Base-by-base conservation (phyloP, 306 rosid species). In the Begonia loranthoides region DNA sequence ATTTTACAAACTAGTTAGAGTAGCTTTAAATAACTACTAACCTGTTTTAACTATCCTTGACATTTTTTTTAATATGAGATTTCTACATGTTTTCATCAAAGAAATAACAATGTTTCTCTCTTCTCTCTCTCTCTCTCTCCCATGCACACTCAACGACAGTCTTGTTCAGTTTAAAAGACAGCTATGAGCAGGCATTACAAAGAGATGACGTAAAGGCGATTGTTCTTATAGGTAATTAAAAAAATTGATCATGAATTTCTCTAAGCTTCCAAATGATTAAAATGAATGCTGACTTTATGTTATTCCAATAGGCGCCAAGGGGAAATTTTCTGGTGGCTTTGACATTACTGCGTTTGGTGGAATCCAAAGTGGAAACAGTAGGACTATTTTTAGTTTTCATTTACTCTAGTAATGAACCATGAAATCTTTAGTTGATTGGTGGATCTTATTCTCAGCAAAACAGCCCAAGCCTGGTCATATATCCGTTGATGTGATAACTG, bases 281-380 rank as follows among this genome's bases (percentile, higher is more conserved):
- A 50, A 49, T 15, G 64, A 54, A 68, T 17, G 24, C 57, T 40
- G 15, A 43, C 6, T 10, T 39, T 57, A 34, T 56, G 50, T 61
- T 56, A 24, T 17, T 49, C 62, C 58, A 59, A 49, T 57, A 89
- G 97, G 97, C 66, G 95, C 94, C 9, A 85, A 63, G 64, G 85
- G 95, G 15, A 85, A 61, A 58, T 89, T 89, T 75, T 89, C 97
- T n/a, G 97, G 97, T 58, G 97, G 97, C 24, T 90, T 90, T 64
- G 97, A 90, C 57, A 85, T 90, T 15, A 16, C 62, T 51, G 81
- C 92, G 54, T 90, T 90, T 48, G 85, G 78, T 55, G 81, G 83
- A 58, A 19, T 68, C 45, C 94, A 70, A 68, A 72, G 69, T 52
- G 79, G 77, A 38, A 70, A 48, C 17, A 81, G 97, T 90, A 66